Evolutionary conservation across 805 yeast genomes (phyloP), one percentile per base, ranked within the genome.

Genomic region (Myxozyma monticola): DNA sequence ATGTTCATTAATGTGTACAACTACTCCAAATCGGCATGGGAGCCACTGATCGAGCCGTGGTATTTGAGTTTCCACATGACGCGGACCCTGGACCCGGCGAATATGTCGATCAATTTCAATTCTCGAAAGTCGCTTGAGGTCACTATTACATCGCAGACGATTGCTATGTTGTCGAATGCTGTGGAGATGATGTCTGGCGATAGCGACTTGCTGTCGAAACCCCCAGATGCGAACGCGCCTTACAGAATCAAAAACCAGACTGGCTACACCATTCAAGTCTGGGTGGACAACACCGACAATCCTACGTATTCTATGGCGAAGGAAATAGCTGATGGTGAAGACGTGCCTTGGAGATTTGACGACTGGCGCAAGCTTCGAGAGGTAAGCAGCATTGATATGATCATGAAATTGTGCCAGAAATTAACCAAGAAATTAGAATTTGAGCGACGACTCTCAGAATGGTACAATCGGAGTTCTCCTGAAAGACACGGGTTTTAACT

Each of bases 21-120:
- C 65, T 90, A 90, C 65, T 79, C 96, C 0, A 80, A 85, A 54
- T 89, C 96, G 2, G 78, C 88, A 0, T 90, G 99, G 98, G 98
- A 93, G 62, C 97, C 99, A 0, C 71, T 93, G 39, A 66, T 93
- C 42, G 99, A 93, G 62, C 84, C 91, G 0, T 85, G 96, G 86
- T 83, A 88, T 5, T 72, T 91, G 43, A 81, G 88, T 0, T 68
- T 87, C 10, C 63, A 60, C 22, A 49, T 61, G 56, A 51, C 54
- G 18, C 78, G 77, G 45, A 50, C 62, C 9, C 43, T 57, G 9
- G 73, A 72, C 12, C 76, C 80, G 0, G 74, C 75, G 4, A 72
- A 76, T 4, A 71, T 78, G 17, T 61, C 76, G 30, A 72, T 91
- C 38, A 90, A 88, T 61, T 70, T 93, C 4, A 78, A 79, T n/a